A percentile compares a stretch with the other conserved stretches of the same genome.
Evolutionary conservation across 1,284 basidiomycete species (phyloP).

Genomic region (Apiotrichum siamense): DNA sequence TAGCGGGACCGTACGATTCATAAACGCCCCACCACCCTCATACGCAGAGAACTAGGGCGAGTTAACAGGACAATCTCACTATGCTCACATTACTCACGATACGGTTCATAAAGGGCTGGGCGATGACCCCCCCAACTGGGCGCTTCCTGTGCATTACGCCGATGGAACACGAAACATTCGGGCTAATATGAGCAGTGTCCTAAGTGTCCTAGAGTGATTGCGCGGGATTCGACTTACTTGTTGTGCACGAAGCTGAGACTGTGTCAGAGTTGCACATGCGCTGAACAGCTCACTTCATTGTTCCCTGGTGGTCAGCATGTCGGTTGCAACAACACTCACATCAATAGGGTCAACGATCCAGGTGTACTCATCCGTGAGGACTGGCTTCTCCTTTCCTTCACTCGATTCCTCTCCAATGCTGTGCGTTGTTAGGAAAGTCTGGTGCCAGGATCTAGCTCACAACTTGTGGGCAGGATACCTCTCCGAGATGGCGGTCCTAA

Average conservation of each 20-base stretch:
- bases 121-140: constrained; percentile 80
- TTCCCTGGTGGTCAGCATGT: constrained; percentile 29
- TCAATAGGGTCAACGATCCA: constrained; percentile 47
- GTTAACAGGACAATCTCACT: constrained; percentile 3
- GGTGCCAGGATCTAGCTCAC: constrained; percentile 17
- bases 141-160: constrained; percentile 73
- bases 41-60: constrained; percentile 69
- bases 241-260: constrained; percentile 40
- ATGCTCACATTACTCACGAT: constrained; percentile 51
- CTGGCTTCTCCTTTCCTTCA: constrained; percentile 54
- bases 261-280: constrained; percentile 5
- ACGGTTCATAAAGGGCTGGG: constrained; percentile 80
- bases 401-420: constrained; percentile 81
- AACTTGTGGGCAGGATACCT: constrained; percentile 75
- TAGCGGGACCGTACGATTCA: constrained; percentile 56
- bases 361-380: constrained; percentile 62
- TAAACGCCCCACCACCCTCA: constrained; percentile 70
- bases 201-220: not conserved
- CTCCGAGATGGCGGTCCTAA: constrained; percentile 61
- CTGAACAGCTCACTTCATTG: constrained; percentile 36
- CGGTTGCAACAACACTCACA: constrained; percentile 19
- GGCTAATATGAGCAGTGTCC: constrained; percentile 21
- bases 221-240: constrained; percentile 24
- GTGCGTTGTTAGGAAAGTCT: constrained; percentile 1
- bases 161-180: constrained; percentile 56